These are phyloP conservation scores for Russula foetens DNA, from an alignment of 768 basidiomycete genomes.

Conservation along the genomic window DNA sequence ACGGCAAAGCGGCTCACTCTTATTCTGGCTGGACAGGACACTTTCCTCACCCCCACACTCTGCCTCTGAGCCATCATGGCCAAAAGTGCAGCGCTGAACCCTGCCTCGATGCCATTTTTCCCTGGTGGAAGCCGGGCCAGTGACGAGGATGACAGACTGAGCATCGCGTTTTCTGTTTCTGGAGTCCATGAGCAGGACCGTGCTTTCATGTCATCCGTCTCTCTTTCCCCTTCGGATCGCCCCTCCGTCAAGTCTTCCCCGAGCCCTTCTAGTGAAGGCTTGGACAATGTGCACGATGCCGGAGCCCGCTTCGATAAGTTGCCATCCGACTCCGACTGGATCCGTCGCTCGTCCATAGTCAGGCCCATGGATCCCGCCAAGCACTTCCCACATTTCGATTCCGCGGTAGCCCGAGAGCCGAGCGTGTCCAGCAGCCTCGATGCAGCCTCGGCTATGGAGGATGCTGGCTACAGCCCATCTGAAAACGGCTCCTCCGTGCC, in stretches of 20 bases:
- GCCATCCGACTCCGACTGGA: conserved; percentile 25
- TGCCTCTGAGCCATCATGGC: conserved; percentile 39
- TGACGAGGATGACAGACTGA: conserved; percentile 46
- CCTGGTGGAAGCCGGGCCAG: conserved; percentile 53
- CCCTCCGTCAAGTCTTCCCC: conserved; percentile 66
- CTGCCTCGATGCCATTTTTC: conserved; percentile 79
- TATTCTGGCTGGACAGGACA: conserved; percentile 10
- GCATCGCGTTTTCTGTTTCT: conserved; percentile 39
- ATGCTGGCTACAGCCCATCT: neutral
- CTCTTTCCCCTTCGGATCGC: conserved; percentile 55
- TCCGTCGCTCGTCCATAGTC: conserved; percentile 18
- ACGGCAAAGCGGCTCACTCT: conserved; percentile 1
- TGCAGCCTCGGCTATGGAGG: conserved; percentile 9
- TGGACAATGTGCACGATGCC: conserved; percentile 24
- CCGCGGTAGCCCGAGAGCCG: conserved; percentile 7
- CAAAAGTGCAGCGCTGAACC: conserved; percentile 70
- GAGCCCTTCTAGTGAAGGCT: conserved; percentile 41
- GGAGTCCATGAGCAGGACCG: conserved; percentile 35
- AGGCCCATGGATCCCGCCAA: conserved; percentile 11
- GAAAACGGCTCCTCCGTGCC: conserved; percentile 12
- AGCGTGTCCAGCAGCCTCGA: conserved; percentile 20
- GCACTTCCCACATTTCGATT: conserved; percentile 27
- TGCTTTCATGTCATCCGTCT: conserved; percentile 47
- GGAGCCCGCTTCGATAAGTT: conserved; percentile 19
- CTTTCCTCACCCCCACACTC: conserved; percentile 12